These are phyloP conservation scores for Candida succiphila DNA, from an alignment of 805 yeast species.

Conservation along the genomic window DNA sequence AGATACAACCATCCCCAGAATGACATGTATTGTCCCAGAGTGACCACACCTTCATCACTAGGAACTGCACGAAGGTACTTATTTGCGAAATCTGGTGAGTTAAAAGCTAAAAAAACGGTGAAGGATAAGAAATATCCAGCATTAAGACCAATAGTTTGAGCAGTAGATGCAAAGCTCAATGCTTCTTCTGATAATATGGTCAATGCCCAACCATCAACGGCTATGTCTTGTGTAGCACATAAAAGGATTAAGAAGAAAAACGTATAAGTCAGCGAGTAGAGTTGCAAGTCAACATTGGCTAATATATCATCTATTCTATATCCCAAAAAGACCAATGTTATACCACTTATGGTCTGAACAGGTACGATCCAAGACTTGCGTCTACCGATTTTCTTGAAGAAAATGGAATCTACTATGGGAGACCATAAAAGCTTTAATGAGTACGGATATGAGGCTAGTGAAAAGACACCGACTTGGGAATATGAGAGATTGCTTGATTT, in stretches of 20 bases:
- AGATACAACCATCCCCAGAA: slow-evolving; percentile 73
- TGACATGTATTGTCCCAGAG: slow-evolving; percentile 64
- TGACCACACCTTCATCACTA: slow-evolving; percentile 50
- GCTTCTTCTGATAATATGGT: slow-evolving; percentile 73
- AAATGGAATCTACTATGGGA: slow-evolving; percentile 88
- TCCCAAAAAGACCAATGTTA: slow-evolving; percentile 61
- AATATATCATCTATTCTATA: slow-evolving; percentile 38
- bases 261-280: slow-evolving; percentile 49
- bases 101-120: slow-evolving; percentile 83
- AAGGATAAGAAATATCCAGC: slow-evolving; percentile 88
- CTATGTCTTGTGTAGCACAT: slow-evolving; percentile 97
- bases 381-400: slow-evolving; percentile 58
- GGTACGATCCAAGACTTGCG: slow-evolving; percentile 94
- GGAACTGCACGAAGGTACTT: slow-evolving; percentile 64
- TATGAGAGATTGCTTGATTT: slow-evolving; percentile 70
- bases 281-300: slow-evolving; percentile 37
- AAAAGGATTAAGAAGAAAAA: slow-evolving; percentile 75
- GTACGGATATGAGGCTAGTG: slow-evolving; percentile 91
- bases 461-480: slow-evolving; percentile 83
- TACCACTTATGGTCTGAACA: slow-evolving; percentile 71
- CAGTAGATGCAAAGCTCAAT: slow-evolving; percentile 89
- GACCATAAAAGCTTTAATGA: slow-evolving; percentile 90
- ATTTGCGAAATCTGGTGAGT: slow-evolving; percentile 88
- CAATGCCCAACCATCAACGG: slow-evolving; percentile 98
- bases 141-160: slow-evolving; percentile 92